Base-by-base conservation (phyloP, 768 basidiomycete genomes). In the Termitomyces bulborhizus region DNA sequence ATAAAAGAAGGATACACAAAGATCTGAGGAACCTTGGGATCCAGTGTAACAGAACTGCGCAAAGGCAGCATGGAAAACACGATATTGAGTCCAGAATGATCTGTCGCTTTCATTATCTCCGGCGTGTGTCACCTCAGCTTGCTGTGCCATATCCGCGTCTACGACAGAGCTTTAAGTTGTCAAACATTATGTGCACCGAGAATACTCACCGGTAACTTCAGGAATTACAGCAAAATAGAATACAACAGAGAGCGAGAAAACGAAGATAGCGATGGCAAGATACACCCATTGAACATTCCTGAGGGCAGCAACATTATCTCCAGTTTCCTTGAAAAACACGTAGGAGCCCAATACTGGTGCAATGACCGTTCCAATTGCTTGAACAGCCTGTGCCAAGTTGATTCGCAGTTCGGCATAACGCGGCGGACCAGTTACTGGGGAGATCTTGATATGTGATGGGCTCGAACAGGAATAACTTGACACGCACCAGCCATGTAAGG, bases 211-310 rank as follows among this genome's bases (percentile, higher is more conserved):
- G 32, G 70, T 71, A 34, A 71, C 70, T 57, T 71, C 70, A 5
- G 70, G 70, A 24, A 71, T 71, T 13, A 61, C 67, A 3, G 65
- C 65, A 49, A 70, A 65, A 54, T 67, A 71, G 53, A 71, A 71
- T 3, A 71, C 65, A 16, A 65, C 51, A 0, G 69, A 64, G 27
- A 71, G 69, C 15, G 53, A 58, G 57, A 71, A 70, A 11, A 71
- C 69, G 50, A 71, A 71, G 29, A 65, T 59, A 1, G 67, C 68
- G 47, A 71, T 70, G 31, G 69, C 68, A 18, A 69, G 67, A 32
- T 70, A 70, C 15, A 69, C 67, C 69, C 68, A 71, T 65, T 71
- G 70, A 1, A 71, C 69, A 7, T 57, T 70, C 53, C 66, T 65
- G 9, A 71, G 63, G 0, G 70, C 63, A 32, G 61, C 32, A 26